Percentiles rank a stretch among this genome's conserved stretches.
These are phyloP conservation scores for Exophiala bonariae DNA, from an alignment of 2,329 filamentous ascomycete genomes.

Conservation along the genomic window DNA sequence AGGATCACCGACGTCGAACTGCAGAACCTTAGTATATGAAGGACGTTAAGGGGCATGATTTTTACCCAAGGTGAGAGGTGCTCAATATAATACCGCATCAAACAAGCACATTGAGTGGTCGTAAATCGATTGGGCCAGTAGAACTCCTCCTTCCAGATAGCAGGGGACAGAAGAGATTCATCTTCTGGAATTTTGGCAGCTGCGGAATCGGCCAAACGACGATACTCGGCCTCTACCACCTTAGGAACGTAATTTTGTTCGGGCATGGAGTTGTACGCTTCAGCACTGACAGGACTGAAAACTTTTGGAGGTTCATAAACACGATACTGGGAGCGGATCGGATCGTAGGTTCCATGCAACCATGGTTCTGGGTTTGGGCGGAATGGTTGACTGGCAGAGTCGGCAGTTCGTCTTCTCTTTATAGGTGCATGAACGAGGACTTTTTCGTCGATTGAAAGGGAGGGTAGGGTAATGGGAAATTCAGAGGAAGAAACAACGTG, in stretches of 20 bases:
- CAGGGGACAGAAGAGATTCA: constrained; percentile 23
- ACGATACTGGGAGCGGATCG: constrained; percentile 22
- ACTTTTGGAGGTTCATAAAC: constrained; percentile 17
- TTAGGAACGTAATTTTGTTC: constrained; percentile 22
- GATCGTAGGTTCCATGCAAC: constrained; percentile 15
- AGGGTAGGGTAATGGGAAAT: constrained; percentile 12
- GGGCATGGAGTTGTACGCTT: constrained; percentile 18
- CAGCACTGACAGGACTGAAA: constrained; percentile 10
- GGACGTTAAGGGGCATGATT: neutral
- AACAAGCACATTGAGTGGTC: constrained; percentile 27
- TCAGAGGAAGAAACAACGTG: constrained; percentile 15
- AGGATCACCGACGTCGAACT: constrained; percentile 30
- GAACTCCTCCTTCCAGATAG: constrained; percentile 28
- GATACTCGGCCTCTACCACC: constrained; percentile 26
- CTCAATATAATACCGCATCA: constrained; percentile 30
- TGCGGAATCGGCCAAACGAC: constrained; percentile 24
- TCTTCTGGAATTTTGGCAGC: constrained; percentile 23
- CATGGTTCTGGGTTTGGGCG: constrained; percentile 10
- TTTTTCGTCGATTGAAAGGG: constrained; percentile 11
- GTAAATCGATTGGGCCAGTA: constrained; percentile 28
- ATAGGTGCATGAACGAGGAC: constrained; percentile 14
- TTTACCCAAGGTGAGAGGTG: constrained; percentile 28
- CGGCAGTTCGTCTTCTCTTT: constrained; percentile 18
- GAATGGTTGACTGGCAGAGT: constrained; percentile 6
- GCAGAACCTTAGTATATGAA: neutral